Base-by-base conservation (phyloP, 2,329 filamentous ascomycete genomes). In the Arthrinium phaeospermum region DNA sequence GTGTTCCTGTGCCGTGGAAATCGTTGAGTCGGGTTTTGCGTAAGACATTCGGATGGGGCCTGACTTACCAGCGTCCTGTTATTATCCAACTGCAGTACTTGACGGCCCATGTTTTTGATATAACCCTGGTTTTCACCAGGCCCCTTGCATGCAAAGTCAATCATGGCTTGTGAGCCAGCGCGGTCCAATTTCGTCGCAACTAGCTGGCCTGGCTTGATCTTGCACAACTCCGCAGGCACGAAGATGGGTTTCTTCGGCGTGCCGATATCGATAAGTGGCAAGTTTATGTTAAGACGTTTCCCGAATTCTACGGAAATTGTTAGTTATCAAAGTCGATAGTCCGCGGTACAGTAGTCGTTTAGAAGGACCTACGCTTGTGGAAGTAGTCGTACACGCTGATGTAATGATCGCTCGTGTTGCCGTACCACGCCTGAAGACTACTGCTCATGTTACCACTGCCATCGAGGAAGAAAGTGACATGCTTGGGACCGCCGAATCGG, bases 231-330 rank as follows among this genome's bases (percentile, higher is more conserved):
- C 0, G 89, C 88, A 0, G 93, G 92, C 49, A 93, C 81, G 75
- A 92, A 94, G 0, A 85, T 85, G 0, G 92, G 91, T 13, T 86
- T 88, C 0, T 84, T 81, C 0, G 78, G 76, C 14, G 81, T 89
- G 1, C 92, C 93, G 19, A 92, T 85, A 77, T 95, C 94, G 74
- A 95, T 80, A 0, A 94, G 85, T 0, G 93, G 91, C 5, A 87
- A 80, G 1, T 84, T 77, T 0, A 79, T 78, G 22, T 85, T 73
- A 1, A 83, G 68, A n/a, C 24, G 44, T 19, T 72, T 76, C 22
- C 71, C 72, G 68, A n/a, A 83, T 73, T 3, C 78, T 79, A 72
- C 74, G 13, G 30, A 78, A 75, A n/a, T 73, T 75, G 71, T 68
- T 19, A 16, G 24, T 34, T 13, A 75, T 70, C 68, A 70, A 61